Base-by-base conservation (phyloP, 805 yeast genomes). In the Candida ipomoeae region DNA sequence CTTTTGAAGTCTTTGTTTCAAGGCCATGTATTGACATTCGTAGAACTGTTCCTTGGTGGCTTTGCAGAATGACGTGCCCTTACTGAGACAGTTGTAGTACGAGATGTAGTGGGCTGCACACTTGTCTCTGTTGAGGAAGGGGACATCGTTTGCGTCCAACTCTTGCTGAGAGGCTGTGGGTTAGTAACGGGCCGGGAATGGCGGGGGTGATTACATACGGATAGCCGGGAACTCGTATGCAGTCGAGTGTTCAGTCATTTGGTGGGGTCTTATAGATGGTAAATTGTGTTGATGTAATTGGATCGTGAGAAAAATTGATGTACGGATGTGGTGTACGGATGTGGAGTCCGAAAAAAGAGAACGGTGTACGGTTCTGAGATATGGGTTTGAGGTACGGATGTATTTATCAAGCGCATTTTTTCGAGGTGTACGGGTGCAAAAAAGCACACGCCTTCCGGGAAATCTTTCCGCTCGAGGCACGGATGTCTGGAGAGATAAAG, bases 71-170 rank as follows among this genome's bases (percentile, higher is more conserved):
- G 74, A 66, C 14, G 71, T 69, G 1, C 78, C 78, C 59, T 73
- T 73, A 55, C 68, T 70, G 46, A 73, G 69, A 56, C 78, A 73
- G 53, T 72, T 66, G 60, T 69, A 73, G 62, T 73, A 73, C 48
- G 65, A 60, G 51, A 73, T 73, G 55, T 70, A 65, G 54, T 66
- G 75, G 39, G 73, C 67, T 33, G 78, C 77, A 62, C 78, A 73
- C 46, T 64, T 66, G 60, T 73, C 78, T 67, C 78, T 70, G 62
- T 73, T 61, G 51, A 70, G 56, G 58, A 72, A 73, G 7, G 78
- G 77, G 31, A 73, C 75, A 46, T 71, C 64, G 50, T 66, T 60
- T 29, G 63, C 71, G 53, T 73, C 77, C 62, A 73, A 64, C 52
- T 71, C 75, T 51, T 64, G 52, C 56, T 66, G 62, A 44, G 60